Conservation (phyloP, 192 early-diverging fungal genomes). For the Entophlyctis helioformis region DNA sequence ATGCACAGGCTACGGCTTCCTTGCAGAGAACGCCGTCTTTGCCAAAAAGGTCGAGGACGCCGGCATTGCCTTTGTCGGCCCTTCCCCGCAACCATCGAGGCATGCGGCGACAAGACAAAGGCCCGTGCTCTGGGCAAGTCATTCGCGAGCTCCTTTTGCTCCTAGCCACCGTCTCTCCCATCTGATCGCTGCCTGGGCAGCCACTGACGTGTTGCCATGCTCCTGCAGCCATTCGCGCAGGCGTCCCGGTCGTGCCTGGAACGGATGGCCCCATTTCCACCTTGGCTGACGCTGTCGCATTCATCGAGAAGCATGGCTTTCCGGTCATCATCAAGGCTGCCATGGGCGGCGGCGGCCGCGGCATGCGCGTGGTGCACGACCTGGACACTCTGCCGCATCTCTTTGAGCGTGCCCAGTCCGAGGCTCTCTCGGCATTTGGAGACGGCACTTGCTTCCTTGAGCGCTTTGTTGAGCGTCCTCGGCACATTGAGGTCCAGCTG, state of each 20-base stretch:
- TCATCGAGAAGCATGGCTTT: slow-evolving; percentile 73
- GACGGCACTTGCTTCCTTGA: slow-evolving; percentile 94
- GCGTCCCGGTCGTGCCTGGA: slow-evolving; percentile 89
- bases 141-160: slow-evolving; percentile 3
- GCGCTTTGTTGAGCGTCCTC: slow-evolving; percentile 79
- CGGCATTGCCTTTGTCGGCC: slow-evolving; percentile 88
- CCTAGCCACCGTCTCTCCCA: neutral
- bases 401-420: slow-evolving; percentile 76
- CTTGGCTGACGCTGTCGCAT: slow-evolving; percentile 49
- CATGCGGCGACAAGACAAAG: slow-evolving; percentile 91
- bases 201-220: neutral
- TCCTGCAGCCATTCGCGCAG: slow-evolving; percentile 51
- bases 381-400: slow-evolving; percentile 55
- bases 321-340: slow-evolving; percentile 96
- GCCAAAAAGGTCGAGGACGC: slow-evolving; percentile 77
- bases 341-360: slow-evolving; percentile 92
- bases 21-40: slow-evolving; percentile 88
- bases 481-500: slow-evolving; percentile 96
- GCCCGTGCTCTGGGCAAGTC: slow-evolving; percentile 69
- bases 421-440: slow-evolving; percentile 88
- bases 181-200: slow-evolving; percentile 9
- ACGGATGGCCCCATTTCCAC: slow-evolving; percentile 73
- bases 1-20: slow-evolving; percentile 71
- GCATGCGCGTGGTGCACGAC: slow-evolving; percentile 86
- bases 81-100: slow-evolving; percentile 73